Evolutionary conservation across 805 yeast species (phyloP).

Genomic region (Saturnispora gosingensis): DNA sequence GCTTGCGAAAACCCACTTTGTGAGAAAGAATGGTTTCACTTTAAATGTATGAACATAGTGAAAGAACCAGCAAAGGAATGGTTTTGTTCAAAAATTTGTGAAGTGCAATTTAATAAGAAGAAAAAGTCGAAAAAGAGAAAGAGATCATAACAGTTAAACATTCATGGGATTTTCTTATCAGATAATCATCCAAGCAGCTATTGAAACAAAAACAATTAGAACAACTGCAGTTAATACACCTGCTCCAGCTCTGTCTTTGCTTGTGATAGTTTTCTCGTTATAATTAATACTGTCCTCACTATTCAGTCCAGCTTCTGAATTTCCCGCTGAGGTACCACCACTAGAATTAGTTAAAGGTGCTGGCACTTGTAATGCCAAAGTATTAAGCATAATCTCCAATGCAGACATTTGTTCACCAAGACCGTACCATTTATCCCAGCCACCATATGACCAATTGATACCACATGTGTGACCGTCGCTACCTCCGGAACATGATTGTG

Average conservation of each 20-base stretch:
- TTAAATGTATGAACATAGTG: conserved; percentile 83
- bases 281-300: conserved; percentile 37
- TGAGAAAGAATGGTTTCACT: conserved; percentile 87
- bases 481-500: conserved; percentile 76
- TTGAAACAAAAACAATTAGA: conserved; percentile 48
- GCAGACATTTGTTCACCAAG: conserved; percentile 83
- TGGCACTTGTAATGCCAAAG: conserved; percentile 30
- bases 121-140: not conserved
- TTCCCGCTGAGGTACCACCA: conserved; percentile 67
- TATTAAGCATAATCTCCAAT: conserved; percentile 49
- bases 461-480: conserved; percentile 83
- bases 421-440: conserved; percentile 65
- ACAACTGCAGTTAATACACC: conserved; percentile 77
- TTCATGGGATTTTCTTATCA: no score
- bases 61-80: conserved; percentile 81
- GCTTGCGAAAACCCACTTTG: conserved; percentile 92
- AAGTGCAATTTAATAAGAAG: conserved; percentile 4
- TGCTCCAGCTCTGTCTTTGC: conserved; percentile 80
- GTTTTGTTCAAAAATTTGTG: conserved; percentile 80
- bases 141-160: not conserved
- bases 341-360: conserved; percentile 52
- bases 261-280: conserved; percentile 40
- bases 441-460: conserved; percentile 48
- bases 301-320: conserved; percentile 43
- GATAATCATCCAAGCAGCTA: conserved; percentile 65